Conservation (phyloP, 305 asterid genomes). For the Fraxinus xanthoxyloides region DNA sequence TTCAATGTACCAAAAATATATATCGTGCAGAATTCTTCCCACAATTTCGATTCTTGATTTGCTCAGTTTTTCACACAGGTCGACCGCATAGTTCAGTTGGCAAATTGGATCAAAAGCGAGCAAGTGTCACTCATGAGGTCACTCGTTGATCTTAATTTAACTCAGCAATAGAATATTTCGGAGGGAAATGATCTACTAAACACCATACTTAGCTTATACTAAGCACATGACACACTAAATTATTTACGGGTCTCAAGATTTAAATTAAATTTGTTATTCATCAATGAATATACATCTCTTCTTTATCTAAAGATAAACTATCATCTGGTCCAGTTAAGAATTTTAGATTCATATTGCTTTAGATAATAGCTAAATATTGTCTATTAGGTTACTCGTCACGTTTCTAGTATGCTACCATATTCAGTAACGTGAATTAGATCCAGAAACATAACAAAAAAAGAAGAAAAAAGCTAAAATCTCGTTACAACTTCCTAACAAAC, state of each 20-base stretch:
- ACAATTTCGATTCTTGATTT: background rate
- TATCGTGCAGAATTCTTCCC: background rate
- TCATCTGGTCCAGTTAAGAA: background rate
- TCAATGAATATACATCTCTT: background rate
- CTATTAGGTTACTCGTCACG: background rate
- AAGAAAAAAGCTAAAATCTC: too few relatives aligned
- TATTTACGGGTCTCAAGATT: too few relatives aligned
- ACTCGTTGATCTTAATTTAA: background rate
- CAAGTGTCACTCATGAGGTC: slow-evolving; percentile 26
- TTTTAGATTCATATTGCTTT: background rate
- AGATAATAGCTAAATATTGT: background rate
- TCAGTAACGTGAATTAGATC: too few relatives aligned
- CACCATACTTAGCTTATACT: too few relatives aligned
- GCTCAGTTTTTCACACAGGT: slow-evolving; percentile 24
- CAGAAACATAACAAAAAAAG: too few relatives aligned
- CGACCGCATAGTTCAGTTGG: slow-evolving; percentile 19
- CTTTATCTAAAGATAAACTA: background rate
- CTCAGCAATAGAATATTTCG: background rate
- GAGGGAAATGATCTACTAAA: background rate
- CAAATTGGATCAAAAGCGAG: slow-evolving; percentile 23
- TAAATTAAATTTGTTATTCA: too few relatives aligned
- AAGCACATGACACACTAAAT: too few relatives aligned
- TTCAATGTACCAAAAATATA: background rate
- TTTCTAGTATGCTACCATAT: background rate
- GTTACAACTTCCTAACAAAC: too few relatives aligned